Base-by-base conservation (phyloP, 2,329 filamentous ascomycete species). In the Alternaria panax region DNA sequence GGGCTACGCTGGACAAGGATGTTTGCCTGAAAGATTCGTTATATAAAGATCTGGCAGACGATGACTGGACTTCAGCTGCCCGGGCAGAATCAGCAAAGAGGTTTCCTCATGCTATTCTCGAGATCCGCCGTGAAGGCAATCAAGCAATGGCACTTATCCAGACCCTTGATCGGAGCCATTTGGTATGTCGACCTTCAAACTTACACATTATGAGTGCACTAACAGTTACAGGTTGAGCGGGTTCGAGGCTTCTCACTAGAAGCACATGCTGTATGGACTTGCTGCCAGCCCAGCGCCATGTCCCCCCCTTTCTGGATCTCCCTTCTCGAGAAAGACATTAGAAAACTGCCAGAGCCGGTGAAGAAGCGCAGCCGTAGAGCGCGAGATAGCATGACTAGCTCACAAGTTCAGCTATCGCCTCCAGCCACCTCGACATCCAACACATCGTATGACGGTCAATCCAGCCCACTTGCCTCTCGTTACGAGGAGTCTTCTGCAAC, bases 161-260 rank as follows among this genome's bases (percentile, higher is more conserved):
- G 47, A 72, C 73, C 5, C 74, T 85, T 22, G 80, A 85, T 59
- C 70, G 75, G 40, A 84, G 80, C 61, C 80, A 85, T 66, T 67
- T 85, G 54, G 81, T 84, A 69, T 48, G 72, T 66, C 36, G 30
- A 4, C 24, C 51, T 51, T 7, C 43, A 64, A 12, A 3, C 22
- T 16, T 11, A 16, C 51, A 54, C 24, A n/a, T 5, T 30, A 55
- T 14, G 51, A 2, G 51, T 57, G 53, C 5, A 25, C 76, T 73
- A 70, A 78, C 48, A 20, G 54, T 9, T 28, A 9, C 53, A 80
- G 78, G 75, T 78, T 18, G 83, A 86, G 64, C 79, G 84, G 30
- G 80, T 86, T 9, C 78, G 81, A 32, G 84, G 83, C 5, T 86
- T 86, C 64, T 85, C 84, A 1, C 67, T 86, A 9, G 83, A 85